Evolutionary conservation across 805 yeast species (phyloP), one percentile per base, ranked within the genome.

Genomic region (Saccharomycopsis selenospora): DNA sequence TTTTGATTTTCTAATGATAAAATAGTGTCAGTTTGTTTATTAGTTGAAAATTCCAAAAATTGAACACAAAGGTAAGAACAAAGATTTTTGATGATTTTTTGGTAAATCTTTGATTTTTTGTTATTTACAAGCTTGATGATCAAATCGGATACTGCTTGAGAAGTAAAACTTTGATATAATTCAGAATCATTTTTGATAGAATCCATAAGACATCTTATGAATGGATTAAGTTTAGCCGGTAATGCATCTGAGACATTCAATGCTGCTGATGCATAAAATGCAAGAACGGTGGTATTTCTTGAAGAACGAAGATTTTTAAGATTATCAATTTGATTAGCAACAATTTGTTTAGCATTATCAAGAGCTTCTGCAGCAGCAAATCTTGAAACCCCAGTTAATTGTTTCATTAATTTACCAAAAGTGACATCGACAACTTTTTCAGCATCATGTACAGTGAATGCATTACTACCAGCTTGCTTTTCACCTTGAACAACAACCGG

Each of bases 401-500:
- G 62, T 49, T 75, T 77, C 55, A 79, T 67, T 54, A 88, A 66
- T 59, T 82, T 82, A n/a, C 75, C 76, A 59, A 77, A 87, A 4
- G 79, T 76, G 36, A 80, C 85, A 36, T 69, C 68, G 27, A 82
- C 68, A 14, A 89, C 74, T 53, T 77, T 76, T 49, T 84, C 84
- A 1, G 96, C 97, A 52, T 77, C 76, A 40, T 76, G 84, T 36
- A 93, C 62, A 13, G 88, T 77, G 66, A 93, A 93, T 0, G 97
- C 98, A 57, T 83, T 89, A 1, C 95, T 88, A 2, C 96, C 97
- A 2, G 97, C 95, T 51, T 86, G 95, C 1, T 79, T 72, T 61
- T 93, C 98, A 29, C 99, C 99, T 63, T 89, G 91, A 3, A 91
- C 96, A 7, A 90, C 80, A 3, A 89, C 81, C 0, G 99, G 93